phyloP scores from a whole-genome alignment of 352 stramenopile species.

The Pythium phragmiticola region DNA sequence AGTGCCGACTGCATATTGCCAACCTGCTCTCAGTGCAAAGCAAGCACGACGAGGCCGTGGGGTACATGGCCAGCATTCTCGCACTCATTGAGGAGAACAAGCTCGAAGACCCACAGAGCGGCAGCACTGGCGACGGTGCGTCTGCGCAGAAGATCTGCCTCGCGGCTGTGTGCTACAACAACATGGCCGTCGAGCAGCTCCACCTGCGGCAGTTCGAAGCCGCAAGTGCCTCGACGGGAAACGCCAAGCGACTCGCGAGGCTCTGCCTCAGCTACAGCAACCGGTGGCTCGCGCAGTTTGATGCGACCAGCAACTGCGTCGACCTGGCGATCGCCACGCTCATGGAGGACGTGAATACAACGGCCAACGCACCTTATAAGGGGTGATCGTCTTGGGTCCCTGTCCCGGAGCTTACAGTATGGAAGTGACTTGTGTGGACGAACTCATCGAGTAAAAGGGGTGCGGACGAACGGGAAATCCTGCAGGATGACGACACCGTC shows the following conservation, averaged over 20 bases:
- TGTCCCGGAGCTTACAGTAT: neutral
- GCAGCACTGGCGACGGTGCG: constrained; percentile 22
- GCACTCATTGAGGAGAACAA: constrained; percentile 88
- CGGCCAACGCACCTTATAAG: constrained; percentile 22
- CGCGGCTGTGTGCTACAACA: constrained; percentile 91
- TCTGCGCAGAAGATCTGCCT: constrained; percentile 90
- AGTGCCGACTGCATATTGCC: constrained; percentile 86
- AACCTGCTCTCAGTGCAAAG: constrained; percentile 72
- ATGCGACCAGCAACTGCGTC: constrained; percentile 81
- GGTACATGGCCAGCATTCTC: constrained; percentile 80
- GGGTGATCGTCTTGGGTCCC: neutral
- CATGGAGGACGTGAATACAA: constrained; percentile 55
- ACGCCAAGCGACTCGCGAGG: constrained; percentile 83
- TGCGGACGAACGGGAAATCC: too few species aligned
- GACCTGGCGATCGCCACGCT: constrained; percentile 66
- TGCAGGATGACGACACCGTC: too few species aligned
- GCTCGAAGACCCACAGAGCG: constrained; percentile 50
- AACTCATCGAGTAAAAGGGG: too few species aligned
- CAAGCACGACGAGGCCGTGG: constrained; percentile 79
- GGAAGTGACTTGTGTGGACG: too few species aligned
- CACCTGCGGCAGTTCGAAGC: constrained; percentile 82
- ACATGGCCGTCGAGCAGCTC: constrained; percentile 90
- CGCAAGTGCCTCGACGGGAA: constrained; percentile 70
- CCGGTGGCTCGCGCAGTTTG: constrained; percentile 86
- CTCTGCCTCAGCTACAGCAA: constrained; percentile 92